phyloP scores from a whole-genome alignment of 208 protist species.

The Leishmania gerbilli region DNA sequence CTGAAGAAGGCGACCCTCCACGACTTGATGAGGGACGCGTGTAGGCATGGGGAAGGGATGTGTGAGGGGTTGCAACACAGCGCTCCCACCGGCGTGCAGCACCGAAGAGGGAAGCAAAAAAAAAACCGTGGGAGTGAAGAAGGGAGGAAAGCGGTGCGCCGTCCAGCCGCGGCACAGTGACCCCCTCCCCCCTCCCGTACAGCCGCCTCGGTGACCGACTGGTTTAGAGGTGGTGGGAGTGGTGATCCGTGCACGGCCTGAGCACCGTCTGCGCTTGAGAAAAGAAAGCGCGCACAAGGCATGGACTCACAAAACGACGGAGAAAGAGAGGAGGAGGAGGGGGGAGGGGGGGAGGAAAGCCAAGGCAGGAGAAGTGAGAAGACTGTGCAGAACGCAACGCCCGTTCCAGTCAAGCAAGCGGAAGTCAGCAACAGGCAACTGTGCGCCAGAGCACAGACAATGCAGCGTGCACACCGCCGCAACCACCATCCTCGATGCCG shows the following conservation, averaged over 20 bases:
- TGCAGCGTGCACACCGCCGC: not conserved
- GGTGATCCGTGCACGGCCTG: not conserved
- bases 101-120: not conserved
- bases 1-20: conserved; percentile 22
- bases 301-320: not conserved
- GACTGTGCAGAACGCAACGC: not conserved
- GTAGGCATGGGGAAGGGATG: conserved; percentile 1
- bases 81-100: not conserved
- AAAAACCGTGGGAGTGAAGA: not conserved
- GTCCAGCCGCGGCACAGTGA: not conserved
- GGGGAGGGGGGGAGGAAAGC: not conserved
- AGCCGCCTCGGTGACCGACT: not conserved
- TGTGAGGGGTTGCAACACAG: not conserved
- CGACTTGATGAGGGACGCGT: not conserved
- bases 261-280: not conserved
- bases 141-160: not conserved
- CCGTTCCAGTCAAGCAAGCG: not conserved
- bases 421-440: not conserved
- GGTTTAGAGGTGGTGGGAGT: not conserved
- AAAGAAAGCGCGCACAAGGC: not conserved
- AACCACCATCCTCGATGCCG: not conserved
- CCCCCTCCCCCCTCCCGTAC: not conserved
- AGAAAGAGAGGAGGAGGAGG: not conserved
- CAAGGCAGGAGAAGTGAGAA: not conserved
- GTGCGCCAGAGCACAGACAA: not conserved